A percentile compares a stretch with the other conserved stretches of the same genome.
phyloP scores from a whole-genome alignment of 2,329 filamentous ascomycete species.

The Aspergillus texensis region DNA sequence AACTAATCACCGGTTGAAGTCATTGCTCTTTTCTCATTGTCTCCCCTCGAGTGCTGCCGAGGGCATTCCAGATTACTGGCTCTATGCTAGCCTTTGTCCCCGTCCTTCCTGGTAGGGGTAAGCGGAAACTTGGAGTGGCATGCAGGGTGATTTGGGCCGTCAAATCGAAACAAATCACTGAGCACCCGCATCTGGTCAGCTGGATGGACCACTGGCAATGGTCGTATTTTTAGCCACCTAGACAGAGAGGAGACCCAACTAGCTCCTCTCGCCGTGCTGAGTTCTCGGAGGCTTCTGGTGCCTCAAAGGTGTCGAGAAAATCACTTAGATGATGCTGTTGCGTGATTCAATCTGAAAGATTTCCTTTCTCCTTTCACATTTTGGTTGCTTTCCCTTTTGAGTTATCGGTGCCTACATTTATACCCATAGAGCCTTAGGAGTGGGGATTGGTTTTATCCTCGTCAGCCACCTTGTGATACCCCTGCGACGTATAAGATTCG shows the following conservation, averaged over 20 bases:
- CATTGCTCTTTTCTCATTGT: neutral
- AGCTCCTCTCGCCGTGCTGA: neutral
- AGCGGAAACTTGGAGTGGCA: neutral
- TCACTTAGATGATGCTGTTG: neutral
- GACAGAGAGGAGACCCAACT: neutral
- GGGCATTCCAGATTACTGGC: neutral
- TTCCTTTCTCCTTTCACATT: no score
- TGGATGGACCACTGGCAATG: constrained; percentile 5
- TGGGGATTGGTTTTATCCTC: neutral
- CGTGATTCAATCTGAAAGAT: neutral
- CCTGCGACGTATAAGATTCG: neutral
- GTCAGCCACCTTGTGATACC: neutral
- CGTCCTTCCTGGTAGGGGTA: neutral
- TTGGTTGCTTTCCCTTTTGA: neutral
- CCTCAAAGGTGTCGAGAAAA: neutral
- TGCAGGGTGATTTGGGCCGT: constrained; percentile 4
- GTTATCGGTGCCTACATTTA: neutral
- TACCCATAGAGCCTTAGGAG: neutral
- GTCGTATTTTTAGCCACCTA: constrained; percentile 3
- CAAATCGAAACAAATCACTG: neutral
- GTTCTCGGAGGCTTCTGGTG: neutral
- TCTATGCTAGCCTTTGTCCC: neutral
- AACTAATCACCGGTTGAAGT: neutral
- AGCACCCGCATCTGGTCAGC: constrained; percentile 1
- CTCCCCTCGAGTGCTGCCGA: neutral